Evolutionary conservation across 345 rosid genomes (phyloP), one percentile per base, ranked within the genome.

Genomic region (Cardamine occulta): DNA sequence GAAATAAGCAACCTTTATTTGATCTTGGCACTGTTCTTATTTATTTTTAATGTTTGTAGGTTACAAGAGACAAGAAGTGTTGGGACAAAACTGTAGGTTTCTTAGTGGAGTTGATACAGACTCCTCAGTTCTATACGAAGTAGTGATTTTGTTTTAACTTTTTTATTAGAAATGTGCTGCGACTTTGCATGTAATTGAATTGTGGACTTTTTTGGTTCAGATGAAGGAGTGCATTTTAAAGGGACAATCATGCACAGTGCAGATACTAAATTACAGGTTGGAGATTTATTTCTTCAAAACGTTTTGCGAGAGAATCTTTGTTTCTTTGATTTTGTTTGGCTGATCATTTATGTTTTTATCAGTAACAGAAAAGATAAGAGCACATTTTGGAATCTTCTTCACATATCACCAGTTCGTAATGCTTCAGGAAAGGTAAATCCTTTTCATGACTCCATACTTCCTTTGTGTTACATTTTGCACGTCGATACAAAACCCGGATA

Each of bases 181-280:
- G 2, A n/a, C 2, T 54, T 31, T 55, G 12, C 66, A 8, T 63
- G 29, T 2, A 35, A 47, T 56, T 79, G 1, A 17, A n/a, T 15
- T 14, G 2, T 44, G 18, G 18, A 44, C 11, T 66, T 54, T 65
- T 21, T 53, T 71, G 57, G 37, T 66, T 48, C 84, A 95, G 99
- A 86, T 95, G 78, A 85, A 80, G 68, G 84, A 89, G 66, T 83
- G 89, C 84, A 86, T 95, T 67, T 81, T 26, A 68, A 76, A 72
- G 32, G 91, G 87, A 63, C 85, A 79, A 87, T 76, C 93, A 67
- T 92, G 97, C 88, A 92, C 99, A 76, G 97, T 90, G 78, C 89
- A 89, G 80, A 85, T 95, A 77, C 85, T 95, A 81, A 90, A 86
- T 81, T 92, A 92, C 99, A 95, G 99, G 97, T 95, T 84, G 80